Base-by-base conservation (phyloP, 371 early-diverging fungal species). In the Blastocladiella emersonii region DNA sequence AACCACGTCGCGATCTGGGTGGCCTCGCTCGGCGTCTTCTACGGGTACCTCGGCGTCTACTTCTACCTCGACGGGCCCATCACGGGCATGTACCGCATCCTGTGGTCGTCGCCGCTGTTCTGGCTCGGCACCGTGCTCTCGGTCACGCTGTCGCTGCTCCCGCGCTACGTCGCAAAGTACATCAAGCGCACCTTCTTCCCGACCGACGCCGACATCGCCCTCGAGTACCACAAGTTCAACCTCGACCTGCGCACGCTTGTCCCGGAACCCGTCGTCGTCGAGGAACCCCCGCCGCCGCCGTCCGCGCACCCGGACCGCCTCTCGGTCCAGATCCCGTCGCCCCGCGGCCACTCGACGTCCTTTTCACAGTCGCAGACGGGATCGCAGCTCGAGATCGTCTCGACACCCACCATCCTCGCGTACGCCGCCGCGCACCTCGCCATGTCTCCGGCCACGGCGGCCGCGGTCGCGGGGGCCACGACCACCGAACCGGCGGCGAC, bases 111-210 rank as follows among this genome's bases (percentile, higher is more conserved):
- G 56, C 62, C 75, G 7, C 62, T 68, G 63, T 84, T 83, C 62
- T 84, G 78, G 76, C 57, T 84, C 8, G 65, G 75, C 10, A 64
- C 79, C 59, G 39, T 65, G 13, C 63, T 84, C 45, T 68, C 72
- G 0, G 66, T 74, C 6, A 53, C 78, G 2, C 27, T 76, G 0
- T 80, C 86, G 0, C 72, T 90, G 53, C 65, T 88, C 37, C 85
- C 88, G 7, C 76, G 88, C 3, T 91, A 75, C 68, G 53, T 78
- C 0, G 65, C 79, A 27, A 67, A 77, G 32, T 87, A 82, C 69
- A 70, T 81, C 45, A 77, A 74, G 65, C 79, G 79, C 65, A 80
- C 82, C 73, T 81, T 78, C 77, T 77, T 67, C 49, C 88, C 91
- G 0, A 81, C 85, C 63, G 86, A 87, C 55, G 71, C 88, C 13